Evolutionary conservation across 495 filamentous ascomycete species (phyloP), one percentile per base, ranked within the genome.

Genomic region (Aspergillus homomorphus): DNA sequence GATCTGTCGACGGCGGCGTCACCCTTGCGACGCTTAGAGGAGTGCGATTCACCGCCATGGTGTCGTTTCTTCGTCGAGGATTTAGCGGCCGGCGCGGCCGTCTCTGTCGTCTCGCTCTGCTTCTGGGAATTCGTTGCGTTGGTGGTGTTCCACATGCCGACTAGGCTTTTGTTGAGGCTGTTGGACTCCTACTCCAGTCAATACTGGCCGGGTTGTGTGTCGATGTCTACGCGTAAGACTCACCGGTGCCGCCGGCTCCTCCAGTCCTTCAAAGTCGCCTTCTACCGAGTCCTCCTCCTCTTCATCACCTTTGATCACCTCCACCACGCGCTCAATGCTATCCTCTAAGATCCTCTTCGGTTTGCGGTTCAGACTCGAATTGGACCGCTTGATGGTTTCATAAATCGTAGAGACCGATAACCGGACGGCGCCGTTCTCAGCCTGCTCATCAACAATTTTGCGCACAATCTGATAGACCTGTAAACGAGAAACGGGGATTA

Each of bases 291-390:
- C 82, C n/a, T 76, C 66, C 22, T 82, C 83, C 33, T 81, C 76
- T 12, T 78, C 80, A 20, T 95, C 89, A 59, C 85, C 80, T 51
- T 82, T 84, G 12, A 96, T 67, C 15, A 93, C 84, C 21, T 84
- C 84, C 26, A 98, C 77, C 1, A 95, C 89, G 20, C 91, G 79
- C 66, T 96, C 91, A 61, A 98, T 89, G 48, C 90, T 89, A 63
- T 91, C 87, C 68, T 96, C 89, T 15, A 98, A 73, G 15, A 87
- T 75, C 54, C 82, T 84, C 72, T 94, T 96, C 7, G 88, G 89
- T 62, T 87, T 87, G 15, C 92, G 78, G 46, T 89, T 90, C 41
- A 96, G 69, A 59, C 86, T 89, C 1, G 91, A 96, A 66, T 96
- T 96, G 4, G 90, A 95, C 60, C 77, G 77, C 64, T 90, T 89